phyloP scores from a whole-genome alignment of 1,284 basidiomycete genomes.

The Apiotrichum veenhuisii region DNA sequence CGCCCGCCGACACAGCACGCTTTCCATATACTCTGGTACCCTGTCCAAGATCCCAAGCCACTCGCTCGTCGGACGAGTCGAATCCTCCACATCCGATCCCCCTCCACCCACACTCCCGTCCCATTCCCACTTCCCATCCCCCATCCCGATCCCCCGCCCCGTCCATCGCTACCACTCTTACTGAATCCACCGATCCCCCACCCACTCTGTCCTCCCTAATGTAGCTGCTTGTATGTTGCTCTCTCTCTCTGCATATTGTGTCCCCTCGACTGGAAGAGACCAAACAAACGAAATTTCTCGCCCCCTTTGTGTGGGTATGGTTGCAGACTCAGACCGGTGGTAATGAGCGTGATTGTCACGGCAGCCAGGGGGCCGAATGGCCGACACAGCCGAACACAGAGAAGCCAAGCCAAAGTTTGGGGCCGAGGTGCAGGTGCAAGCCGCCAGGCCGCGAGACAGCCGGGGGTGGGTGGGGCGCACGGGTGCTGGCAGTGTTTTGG shows the following conservation, averaged over 20 bases:
- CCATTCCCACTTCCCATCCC: not conserved
- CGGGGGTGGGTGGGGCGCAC: too few relatives aligned
- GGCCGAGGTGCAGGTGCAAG: too few relatives aligned
- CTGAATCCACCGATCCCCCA: not conserved
- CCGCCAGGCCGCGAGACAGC: too few relatives aligned
- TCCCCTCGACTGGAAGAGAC: too few relatives aligned
- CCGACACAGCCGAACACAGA: too few relatives aligned
- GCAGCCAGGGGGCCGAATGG: not conserved
- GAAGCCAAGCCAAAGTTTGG: too few relatives aligned
- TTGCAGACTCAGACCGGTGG: not conserved
- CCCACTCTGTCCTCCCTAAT: not conserved
- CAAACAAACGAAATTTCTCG: not conserved
- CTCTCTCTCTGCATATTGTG: not conserved
- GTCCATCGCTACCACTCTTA: not conserved
- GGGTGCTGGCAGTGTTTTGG: too few relatives aligned
- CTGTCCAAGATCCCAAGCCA: too few relatives aligned
- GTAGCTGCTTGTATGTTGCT: conserved; percentile 5
- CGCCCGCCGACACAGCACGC: too few relatives aligned
- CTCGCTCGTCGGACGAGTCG: too few relatives aligned
- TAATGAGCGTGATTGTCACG: not conserved
- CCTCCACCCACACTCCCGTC: not conserved
- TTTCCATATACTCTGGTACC: too few relatives aligned
- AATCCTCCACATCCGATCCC: not conserved
- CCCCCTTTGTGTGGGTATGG: not conserved
- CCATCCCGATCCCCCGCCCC: not conserved